Conservation (phyloP, 2,329 filamentous ascomycete genomes). For the Tolypocladium guangdongense region DNA sequence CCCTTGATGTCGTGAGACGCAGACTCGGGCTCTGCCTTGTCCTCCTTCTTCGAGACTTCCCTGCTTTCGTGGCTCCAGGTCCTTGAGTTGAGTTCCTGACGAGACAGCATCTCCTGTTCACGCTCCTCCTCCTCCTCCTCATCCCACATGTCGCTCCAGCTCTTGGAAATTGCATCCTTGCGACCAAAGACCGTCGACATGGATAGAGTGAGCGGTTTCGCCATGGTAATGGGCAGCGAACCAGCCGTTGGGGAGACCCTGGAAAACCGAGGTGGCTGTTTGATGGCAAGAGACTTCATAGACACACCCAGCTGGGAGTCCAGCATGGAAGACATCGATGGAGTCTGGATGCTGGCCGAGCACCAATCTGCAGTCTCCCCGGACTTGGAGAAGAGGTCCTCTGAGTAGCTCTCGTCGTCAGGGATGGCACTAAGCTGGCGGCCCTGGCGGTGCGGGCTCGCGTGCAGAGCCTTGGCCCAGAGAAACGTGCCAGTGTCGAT, state of each 20-base stretch:
- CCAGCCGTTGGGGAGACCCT: slow-evolving; percentile 51
- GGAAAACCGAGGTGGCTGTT: slow-evolving; percentile 22
- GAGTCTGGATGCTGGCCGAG: slow-evolving; percentile 63
- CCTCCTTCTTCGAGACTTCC: slow-evolving; percentile 14
- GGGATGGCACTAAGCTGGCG: slow-evolving; percentile 83
- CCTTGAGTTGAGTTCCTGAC: slow-evolving; percentile 60
- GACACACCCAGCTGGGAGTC: slow-evolving; percentile 76
- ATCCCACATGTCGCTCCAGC: slow-evolving; percentile 98
- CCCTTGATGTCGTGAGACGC: slow-evolving; percentile 25
- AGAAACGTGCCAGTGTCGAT: slow-evolving; percentile 78
- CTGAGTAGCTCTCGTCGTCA: slow-evolving; percentile 66
- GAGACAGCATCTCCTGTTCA: slow-evolving; percentile 45
- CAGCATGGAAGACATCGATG: slow-evolving; percentile 72
- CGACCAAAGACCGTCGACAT: slow-evolving; percentile 74
- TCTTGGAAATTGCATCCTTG: slow-evolving; percentile 80
- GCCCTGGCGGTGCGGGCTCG: slow-evolving; percentile 53
- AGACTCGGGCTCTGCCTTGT: slow-evolving; percentile 9
- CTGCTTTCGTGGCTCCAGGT: slow-evolving; percentile 72
- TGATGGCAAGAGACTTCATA: slow-evolving; percentile 60
- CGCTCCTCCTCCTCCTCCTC: slow-evolving; percentile 75
- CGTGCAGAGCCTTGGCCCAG: slow-evolving; percentile 85
- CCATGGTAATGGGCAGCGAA: slow-evolving; percentile 70
- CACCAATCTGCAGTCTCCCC: slow-evolving; percentile 68
- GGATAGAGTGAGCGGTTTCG: slow-evolving; percentile 59
- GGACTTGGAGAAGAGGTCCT: slow-evolving; percentile 77